Evolutionary conservation across 805 yeast species (phyloP), one percentile per base, ranked within the genome.

Genomic region (Jamesozyma gamospora): DNA sequence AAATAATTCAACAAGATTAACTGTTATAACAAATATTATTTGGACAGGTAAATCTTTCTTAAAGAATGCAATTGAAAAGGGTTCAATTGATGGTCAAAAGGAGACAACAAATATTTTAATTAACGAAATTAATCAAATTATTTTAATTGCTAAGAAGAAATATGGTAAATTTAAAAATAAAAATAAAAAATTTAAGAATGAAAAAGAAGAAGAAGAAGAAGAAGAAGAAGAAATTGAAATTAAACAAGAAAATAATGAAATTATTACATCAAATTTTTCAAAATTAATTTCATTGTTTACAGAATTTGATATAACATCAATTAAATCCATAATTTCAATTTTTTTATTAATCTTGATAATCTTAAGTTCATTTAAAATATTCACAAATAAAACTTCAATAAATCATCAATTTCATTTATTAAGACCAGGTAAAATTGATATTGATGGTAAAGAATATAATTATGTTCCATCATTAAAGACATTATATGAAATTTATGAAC

Each of bases 1-100:
- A 10, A 62, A 64, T 35, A 77, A 79, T 52, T 37, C 60, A 2
- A 79, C 90, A 1, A 63, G 59, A 18, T 39, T 83, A 15, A 65
- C 65, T 27, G 72, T 79, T 14, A 65, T 75, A 3, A 79, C 82
- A 1, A 69, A 63, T 36, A 72, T 82, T 39, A 70, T 74, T 19
- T 83, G 94, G 94, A 66, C 77, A 1, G 83, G 82, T 6, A 77
- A 76, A 48, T 77, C 85, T 27, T 79, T 87, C 81, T 70, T 83
- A 47, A 82, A 81, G 56, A 73, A 83, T 16, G 77, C 82, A 0
- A 75, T 83, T 45, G 94, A 83, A 52, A 82, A 74, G 43, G 87
- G 86, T 32, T 70, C 86, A 4, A 72, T 79, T 41, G 77, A 78
- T 31, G 94, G 92, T 0, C 94, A 83, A 56, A 77, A 74, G 47